Evolutionary conservation across 116 monocot genomes (phyloP).

Genomic region (Iris pallida): DNA sequence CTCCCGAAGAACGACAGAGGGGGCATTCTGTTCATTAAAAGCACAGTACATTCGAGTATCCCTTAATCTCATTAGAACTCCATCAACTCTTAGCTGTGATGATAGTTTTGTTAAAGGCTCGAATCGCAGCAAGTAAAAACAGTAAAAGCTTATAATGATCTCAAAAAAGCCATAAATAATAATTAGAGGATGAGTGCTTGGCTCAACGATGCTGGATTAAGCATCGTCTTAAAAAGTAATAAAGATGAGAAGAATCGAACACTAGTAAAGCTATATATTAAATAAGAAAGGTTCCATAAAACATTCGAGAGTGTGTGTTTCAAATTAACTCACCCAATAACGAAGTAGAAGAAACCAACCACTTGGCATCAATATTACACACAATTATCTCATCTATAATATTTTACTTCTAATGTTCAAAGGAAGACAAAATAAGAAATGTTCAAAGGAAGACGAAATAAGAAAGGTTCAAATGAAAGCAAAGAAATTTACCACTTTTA

Average conservation of each 20-base stretch:
- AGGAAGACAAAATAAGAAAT: too few species aligned
- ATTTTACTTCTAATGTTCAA: not conserved
- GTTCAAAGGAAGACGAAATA: not conserved
- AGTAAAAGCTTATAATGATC: too few species aligned
- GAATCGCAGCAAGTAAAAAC: too few species aligned
- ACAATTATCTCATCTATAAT: not conserved
- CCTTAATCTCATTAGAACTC: constrained; percentile 87
- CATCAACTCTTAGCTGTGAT: constrained; percentile 88
- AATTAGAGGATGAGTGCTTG: too few species aligned
- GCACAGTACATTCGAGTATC: constrained; percentile 74
- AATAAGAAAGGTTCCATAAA: too few species aligned
- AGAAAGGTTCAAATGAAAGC: not conserved
- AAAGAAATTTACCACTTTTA: constrained; percentile 67
- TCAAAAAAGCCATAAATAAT: too few species aligned
- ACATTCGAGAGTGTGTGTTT: too few species aligned
- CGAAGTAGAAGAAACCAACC: constrained; percentile 97
- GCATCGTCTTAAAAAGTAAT: too few species aligned
- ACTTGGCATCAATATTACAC: constrained; percentile 54
- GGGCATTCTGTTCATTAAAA: constrained; percentile 50
- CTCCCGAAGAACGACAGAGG: constrained; percentile 71
- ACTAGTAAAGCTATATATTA: too few species aligned
- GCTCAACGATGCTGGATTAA: too few species aligned
- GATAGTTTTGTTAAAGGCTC: too few species aligned
- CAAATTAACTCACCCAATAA: constrained; percentile 58
- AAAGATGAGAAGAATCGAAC: too few species aligned